Conservation (phyloP, 2,329 filamentous ascomycete species). For the Xylariaceae sp. region DNA sequence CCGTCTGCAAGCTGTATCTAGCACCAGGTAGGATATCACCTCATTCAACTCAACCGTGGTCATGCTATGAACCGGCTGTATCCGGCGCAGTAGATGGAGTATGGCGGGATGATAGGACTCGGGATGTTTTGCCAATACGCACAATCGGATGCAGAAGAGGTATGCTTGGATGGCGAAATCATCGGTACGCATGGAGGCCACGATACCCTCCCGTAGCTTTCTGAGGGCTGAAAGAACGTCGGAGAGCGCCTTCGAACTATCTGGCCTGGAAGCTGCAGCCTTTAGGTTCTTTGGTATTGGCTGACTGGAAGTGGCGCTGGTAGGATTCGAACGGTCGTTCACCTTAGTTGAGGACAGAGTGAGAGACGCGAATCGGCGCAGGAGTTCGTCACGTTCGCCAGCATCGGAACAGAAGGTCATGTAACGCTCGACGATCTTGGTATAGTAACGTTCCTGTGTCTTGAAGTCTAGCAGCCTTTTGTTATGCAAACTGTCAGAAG, state of each 20-base stretch:
- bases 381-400: conserved; percentile 73
- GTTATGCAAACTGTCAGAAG: background rate
- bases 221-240: conserved; percentile 83
- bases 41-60: conserved; percentile 77
- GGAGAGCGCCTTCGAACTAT: conserved; percentile 69
- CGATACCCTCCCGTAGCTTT: conserved; percentile 89
- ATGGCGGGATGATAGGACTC: conserved; percentile 92
- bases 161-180: conserved; percentile 88
- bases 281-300: conserved; percentile 28
- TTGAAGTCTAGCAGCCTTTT: conserved; percentile 74
- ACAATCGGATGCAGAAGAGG: conserved; percentile 86
- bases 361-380: conserved; percentile 76
- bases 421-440: conserved; percentile 86
- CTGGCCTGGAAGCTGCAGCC: conserved; percentile 35
- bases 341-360: conserved; percentile 47
- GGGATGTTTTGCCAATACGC: conserved; percentile 80
- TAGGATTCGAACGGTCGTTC: conserved; percentile 40
- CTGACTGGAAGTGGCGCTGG: conserved; percentile 16
- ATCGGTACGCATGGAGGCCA: conserved; percentile 77
- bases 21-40: conserved; percentile 78
- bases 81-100: conserved; percentile 73
- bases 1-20: conserved; percentile 88
- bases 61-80: conserved; percentile 74
- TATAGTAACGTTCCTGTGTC: conserved; percentile 84
- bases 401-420: conserved; percentile 85